Evolutionary conservation across 495 filamentous ascomycete genomes (phyloP).

Genomic region (Pyrenopolyporus hunteri): DNA sequence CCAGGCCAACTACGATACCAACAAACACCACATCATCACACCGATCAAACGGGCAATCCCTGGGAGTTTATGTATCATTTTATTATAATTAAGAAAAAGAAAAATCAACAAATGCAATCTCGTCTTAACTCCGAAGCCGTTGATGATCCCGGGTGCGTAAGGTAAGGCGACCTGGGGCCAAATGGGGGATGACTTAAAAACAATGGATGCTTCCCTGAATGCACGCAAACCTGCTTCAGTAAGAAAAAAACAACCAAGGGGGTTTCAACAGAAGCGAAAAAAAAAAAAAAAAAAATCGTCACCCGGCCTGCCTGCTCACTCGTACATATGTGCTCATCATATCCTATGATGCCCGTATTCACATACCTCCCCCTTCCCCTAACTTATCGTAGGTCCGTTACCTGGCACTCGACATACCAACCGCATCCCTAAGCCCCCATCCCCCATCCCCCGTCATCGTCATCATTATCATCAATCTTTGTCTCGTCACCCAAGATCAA

Average conservation of each 20-base stretch:
- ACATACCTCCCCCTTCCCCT: background rate
- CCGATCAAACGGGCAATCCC: background rate
- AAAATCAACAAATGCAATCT: conserved; percentile 24
- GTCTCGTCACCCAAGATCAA: conserved; percentile 25
- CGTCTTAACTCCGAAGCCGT: conserved; percentile 22
- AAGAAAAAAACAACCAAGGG: conserved; percentile 12
- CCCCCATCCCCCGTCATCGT: too few species aligned
- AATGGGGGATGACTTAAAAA: conserved; percentile 19
- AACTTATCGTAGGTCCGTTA: too few species aligned
- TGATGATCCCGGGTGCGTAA: conserved; percentile 10
- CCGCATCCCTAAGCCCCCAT: conserved; percentile 20
- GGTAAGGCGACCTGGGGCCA: too few species aligned
- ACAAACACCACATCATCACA: too few species aligned
- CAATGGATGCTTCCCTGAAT: conserved; percentile 14
- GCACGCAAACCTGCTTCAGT: background rate
- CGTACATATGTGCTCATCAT: conserved; percentile 20
- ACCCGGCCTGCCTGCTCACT: conserved; percentile 8
- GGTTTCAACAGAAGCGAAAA: background rate
- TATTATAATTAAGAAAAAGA: background rate
- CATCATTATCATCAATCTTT: conserved; percentile 32
- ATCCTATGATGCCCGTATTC: conserved; percentile 6
- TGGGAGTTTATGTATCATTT: background rate
- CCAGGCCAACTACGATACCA: too few species aligned
- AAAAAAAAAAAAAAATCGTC: conserved; percentile 9
- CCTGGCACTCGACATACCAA: too few species aligned